These are phyloP conservation scores for Populus alba DNA, from an alignment of 345 rosid genomes.

Conservation along the genomic window DNA sequence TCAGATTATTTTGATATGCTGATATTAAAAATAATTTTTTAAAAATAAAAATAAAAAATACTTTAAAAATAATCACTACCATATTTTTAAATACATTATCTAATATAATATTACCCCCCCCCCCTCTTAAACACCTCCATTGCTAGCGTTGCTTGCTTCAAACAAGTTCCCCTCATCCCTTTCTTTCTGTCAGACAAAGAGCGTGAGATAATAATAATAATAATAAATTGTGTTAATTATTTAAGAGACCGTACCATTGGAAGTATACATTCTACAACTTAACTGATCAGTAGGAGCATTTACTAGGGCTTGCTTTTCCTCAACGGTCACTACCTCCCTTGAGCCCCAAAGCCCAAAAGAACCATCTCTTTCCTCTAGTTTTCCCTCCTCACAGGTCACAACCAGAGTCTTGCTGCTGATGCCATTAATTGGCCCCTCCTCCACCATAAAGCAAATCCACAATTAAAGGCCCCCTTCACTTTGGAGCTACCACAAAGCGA, in stretches of 20 bases:
- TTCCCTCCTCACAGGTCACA: neutral
- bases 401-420: neutral
- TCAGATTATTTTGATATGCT: too few relatives aligned
- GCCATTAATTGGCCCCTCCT: neutral
- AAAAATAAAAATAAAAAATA: too few relatives aligned
- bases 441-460: neutral
- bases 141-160: too few relatives aligned
- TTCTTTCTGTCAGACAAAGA: neutral
- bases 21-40: too few relatives aligned
- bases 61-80: too few relatives aligned
- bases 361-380: neutral
- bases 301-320: conserved; percentile 14
- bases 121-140: too few relatives aligned
- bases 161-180: neutral
- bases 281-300: conserved; percentile 1
- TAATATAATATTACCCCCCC: too few relatives aligned
- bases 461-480: neutral
- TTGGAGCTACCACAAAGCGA: neutral
- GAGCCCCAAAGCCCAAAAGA: conserved; percentile 29
- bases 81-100: too few relatives aligned
- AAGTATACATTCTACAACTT: neutral
- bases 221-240: neutral
- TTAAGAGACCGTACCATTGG: neutral
- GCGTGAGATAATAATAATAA: neutral
- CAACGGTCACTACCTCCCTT: conserved; percentile 31